Base-by-base conservation (phyloP, 129 eudicot species). In the Erigeron canadensis region DNA sequence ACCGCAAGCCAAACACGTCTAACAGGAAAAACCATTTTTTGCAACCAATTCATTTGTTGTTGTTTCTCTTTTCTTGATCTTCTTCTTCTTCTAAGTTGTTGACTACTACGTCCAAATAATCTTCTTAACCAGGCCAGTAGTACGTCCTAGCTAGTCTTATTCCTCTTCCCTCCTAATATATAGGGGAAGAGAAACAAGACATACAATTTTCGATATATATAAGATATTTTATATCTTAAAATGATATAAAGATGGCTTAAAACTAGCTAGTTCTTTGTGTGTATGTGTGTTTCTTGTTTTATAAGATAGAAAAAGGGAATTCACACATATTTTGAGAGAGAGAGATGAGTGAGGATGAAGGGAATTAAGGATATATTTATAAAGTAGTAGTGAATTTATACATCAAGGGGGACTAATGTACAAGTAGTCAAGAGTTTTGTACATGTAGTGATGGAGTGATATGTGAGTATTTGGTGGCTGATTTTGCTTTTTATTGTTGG, bases 11-110 rank as follows among this genome's bases (percentile, higher is more conserved):
- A 84, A 56, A 80, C 89, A 71, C 89, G 77, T 50, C 87, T 81
- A 19, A 87, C 89, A 5, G 93, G 93, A 55, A 87, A 87, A 15
- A 80, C 89, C 81, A 87, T 81, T 43, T 87, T 87, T 1, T 82
- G 81, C 83, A 84, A 63, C 89, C 81, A 81, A 28, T 59, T 84
- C 88, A 84, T 84, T 63, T 81, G 63, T 69, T 83, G 84, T 15
- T 38, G 73, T 75, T 76, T 84, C 79, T 65, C 68, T 41, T 56
- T 7, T 40, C 62, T 77, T 80, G 66, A 75, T 84, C 71, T 80
- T 80, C 86, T 65, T 21, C 63, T 62, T 17, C 82, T 76, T 58
- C 86, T 80, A 69, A 81, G n/a, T n/a, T 28, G 70, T 75, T 84
- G 80, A 63, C 84, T 73, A 47, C 69, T 73, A 47, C 69, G 70